Evolutionary conservation across 2,329 filamentous ascomycete species (phyloP), one percentile per base, ranked within the genome.

Genomic region (Myriosclerotinia scirpicola): DNA sequence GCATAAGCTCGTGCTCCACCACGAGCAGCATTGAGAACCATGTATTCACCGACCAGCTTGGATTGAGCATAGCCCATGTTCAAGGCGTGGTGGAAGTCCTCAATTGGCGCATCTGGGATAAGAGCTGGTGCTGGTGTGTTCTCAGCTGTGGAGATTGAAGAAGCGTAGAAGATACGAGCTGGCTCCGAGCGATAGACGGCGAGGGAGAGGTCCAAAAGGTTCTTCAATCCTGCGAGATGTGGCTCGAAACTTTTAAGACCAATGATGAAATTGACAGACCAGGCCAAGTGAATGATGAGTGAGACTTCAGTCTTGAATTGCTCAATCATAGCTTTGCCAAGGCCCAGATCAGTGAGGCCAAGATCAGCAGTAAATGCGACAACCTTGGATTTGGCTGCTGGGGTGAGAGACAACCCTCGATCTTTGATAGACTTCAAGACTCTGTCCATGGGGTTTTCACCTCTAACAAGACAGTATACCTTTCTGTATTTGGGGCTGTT

Each of bases 391-490:
- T 40, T 55, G 36, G 48, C 58, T 15, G 58, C 42, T 26, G 58
- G 48, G 40, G 26, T 46, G 11, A 67, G 59, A 42, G 61, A 54
- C 20, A 67, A 54, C 26, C 65, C 65, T 34, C 65, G 48, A 6
- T 67, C 65, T 36, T 64, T 64, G 12, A 67, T 52, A 15, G 65
- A 67, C 11, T 44, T 48, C 44, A 67, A 34, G 5, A 67, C 59
- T 67, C 65, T 64, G 20, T 64, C 65, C 46, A 64, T 67, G 61
- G 66, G 62, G 5, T 69, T 54, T 30, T 72, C 68, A 8, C 82
- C 82, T 42, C 85, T 80, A 6, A 85, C 81, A 2, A 86, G 78
- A 65, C 81, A 82, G 77, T 83, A 85, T 1, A 87, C 77, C 8
- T 77, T 77, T 42, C 78, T 76, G 42, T 91, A 79, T 26, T 84